phyloP scores from a whole-genome alignment of 441 rosid genomes.

The Flueggea neowawraea region DNA sequence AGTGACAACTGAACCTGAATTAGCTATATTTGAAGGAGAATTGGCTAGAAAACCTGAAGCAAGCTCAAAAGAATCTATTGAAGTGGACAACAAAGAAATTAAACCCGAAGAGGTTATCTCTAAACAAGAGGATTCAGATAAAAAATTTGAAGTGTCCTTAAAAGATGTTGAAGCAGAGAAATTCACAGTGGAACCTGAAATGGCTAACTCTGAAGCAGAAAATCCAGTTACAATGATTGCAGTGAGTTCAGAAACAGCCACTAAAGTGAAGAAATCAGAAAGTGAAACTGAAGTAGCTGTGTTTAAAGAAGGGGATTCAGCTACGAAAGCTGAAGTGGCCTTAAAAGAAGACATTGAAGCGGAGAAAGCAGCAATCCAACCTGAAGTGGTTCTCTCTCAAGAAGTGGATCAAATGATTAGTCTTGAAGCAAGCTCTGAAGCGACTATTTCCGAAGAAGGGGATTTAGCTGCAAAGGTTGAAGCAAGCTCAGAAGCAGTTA shows the following conservation, averaged over 20 bases:
- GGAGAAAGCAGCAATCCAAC: slow-evolving; percentile 3
- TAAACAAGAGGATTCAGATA: slow-evolving; percentile 16
- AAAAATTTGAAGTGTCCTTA: slow-evolving; percentile 22
- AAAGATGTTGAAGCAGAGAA: slow-evolving; percentile 19
- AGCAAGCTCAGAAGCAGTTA: slow-evolving; percentile 3
- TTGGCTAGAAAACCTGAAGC: too few relatives aligned
- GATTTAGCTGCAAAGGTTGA: neutral
- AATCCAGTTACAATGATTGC: too few relatives aligned
- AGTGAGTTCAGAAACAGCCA: neutral
- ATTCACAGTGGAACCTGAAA: slow-evolving; percentile 11
- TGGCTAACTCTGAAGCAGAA: too few relatives aligned
- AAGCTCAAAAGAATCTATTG: too few relatives aligned
- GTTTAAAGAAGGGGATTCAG: too few relatives aligned
- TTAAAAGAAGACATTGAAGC: neutral
- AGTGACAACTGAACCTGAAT: too few relatives aligned
- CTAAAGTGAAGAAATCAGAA: too few relatives aligned
- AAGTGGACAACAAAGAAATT: neutral
- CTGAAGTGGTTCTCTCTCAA: too few relatives aligned
- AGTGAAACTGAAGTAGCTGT: too few relatives aligned
- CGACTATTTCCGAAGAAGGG: slow-evolving; percentile 10
- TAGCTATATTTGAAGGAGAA: too few relatives aligned
- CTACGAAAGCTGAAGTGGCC: too few relatives aligned
- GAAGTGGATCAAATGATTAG: too few relatives aligned
- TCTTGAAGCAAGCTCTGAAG: slow-evolving; percentile 1
- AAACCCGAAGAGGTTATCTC: slow-evolving; percentile 13